Evolutionary conservation across 1,284 basidiomycete genomes (phyloP).

Genomic region (Athelia sp.): DNA sequence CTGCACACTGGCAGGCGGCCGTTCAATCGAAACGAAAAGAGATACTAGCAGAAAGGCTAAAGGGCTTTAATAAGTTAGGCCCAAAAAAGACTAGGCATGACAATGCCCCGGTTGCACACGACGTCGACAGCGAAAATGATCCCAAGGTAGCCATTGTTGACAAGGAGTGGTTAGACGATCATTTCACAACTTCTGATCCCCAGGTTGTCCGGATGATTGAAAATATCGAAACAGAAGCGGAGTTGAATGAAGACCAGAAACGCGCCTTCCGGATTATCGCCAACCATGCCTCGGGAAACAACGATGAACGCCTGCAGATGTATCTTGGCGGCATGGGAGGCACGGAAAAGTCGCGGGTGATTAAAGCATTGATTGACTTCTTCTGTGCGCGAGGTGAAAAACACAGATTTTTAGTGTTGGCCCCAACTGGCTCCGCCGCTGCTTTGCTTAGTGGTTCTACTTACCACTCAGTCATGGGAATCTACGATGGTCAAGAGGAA

Average conservation of each 20-base stretch:
- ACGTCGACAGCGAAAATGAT: too few relatives aligned
- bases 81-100: too few relatives aligned
- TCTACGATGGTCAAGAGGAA: slow-evolving; percentile 8
- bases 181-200: neutral
- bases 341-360: slow-evolving; percentile 29
- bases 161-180: neutral
- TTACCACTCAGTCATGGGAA: slow-evolving; percentile 24
- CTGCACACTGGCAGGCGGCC: too few relatives aligned
- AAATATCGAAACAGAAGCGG: slow-evolving; percentile 5
- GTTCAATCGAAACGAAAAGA: too few relatives aligned
- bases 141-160: too few relatives aligned
- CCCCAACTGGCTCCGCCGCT: slow-evolving; percentile 28
- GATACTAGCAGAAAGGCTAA: too few relatives aligned
- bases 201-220: slow-evolving; percentile 3
- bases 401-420: slow-evolving; percentile 20
- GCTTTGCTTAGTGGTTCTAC: slow-evolving; percentile 24
- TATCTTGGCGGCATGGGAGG: slow-evolving; percentile 28
- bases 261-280: slow-evolving; percentile 24
- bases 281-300: slow-evolving; percentile 13
- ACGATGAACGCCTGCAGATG: slow-evolving; percentile 20
- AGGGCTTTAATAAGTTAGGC: too few relatives aligned
- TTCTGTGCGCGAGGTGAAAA: slow-evolving; percentile 12
- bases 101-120: too few relatives aligned
- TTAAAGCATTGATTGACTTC: slow-evolving; percentile 21
- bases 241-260: slow-evolving; percentile 17